A percentile compares a stretch with the other conserved stretches of the same genome.
phyloP scores from a whole-genome alignment of 257 asterid species.

The Salvia hispanica region DNA sequence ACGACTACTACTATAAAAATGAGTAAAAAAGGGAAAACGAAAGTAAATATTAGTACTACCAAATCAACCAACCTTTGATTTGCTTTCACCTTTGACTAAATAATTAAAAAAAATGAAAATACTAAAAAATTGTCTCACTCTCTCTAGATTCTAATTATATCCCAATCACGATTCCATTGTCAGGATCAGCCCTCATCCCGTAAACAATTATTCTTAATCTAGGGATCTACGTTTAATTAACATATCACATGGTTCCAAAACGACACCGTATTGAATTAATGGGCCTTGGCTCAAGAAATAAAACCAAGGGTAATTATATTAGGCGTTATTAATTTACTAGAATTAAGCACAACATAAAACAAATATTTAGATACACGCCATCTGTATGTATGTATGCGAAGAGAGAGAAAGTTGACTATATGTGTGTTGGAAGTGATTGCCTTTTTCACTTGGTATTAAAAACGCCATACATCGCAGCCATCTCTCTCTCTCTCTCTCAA shows the following conservation, averaged over 20 bases:
- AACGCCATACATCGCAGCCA: slow-evolving; percentile 9
- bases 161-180: slow-evolving; percentile 37
- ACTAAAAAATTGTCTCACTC: background rate
- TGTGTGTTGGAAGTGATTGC: slow-evolving; percentile 24
- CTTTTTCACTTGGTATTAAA: background rate
- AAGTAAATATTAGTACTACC: too few relatives aligned
- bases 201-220: slow-evolving; percentile 27
- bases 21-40: too few relatives aligned
- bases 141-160: slow-evolving; percentile 7
- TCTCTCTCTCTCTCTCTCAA: slow-evolving; percentile 32
- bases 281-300: slow-evolving; percentile 12
- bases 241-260: slow-evolving; percentile 28
- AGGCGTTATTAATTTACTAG: background rate
- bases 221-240: slow-evolving; percentile 35
- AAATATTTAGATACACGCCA: background rate
- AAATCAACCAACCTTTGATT: slow-evolving; percentile 15
- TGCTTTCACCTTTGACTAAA: slow-evolving; percentile 22
- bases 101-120: background rate
- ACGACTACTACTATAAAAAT: too few relatives aligned
- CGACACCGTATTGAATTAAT: slow-evolving; percentile 31
- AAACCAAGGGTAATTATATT: background rate
- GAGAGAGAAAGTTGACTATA: slow-evolving; percentile 41
- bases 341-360: slow-evolving; percentile 15
- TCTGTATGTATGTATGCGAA: slow-evolving; percentile 18
- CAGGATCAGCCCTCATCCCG: slow-evolving; percentile 36